Evolutionary conservation across 1,284 basidiomycete species (phyloP).

Genomic region (Cystobasidiaceae sp.): DNA sequence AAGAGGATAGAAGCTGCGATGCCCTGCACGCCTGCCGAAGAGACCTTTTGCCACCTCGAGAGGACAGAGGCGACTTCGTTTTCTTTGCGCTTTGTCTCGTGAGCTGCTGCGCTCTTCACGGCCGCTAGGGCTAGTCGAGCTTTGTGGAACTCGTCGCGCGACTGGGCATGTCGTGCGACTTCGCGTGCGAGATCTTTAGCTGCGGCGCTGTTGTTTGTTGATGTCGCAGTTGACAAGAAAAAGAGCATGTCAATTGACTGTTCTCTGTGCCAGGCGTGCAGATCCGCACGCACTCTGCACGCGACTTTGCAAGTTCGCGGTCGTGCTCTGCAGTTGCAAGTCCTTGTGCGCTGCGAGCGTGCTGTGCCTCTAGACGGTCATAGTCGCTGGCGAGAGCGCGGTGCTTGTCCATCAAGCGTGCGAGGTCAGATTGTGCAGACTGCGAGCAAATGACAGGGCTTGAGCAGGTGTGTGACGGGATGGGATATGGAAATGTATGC

Average conservation of each 20-base stretch:
- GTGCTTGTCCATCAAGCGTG: slow-evolving; percentile 22
- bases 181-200: slow-evolving; percentile 14
- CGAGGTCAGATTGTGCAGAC: slow-evolving; percentile 8
- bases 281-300: slow-evolving; percentile 3
- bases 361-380: slow-evolving; percentile 1
- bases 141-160: slow-evolving; percentile 13
- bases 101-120: slow-evolving; percentile 5
- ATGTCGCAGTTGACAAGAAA: too few species aligned
- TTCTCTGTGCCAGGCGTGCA: too few species aligned
- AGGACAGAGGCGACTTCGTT: slow-evolving; percentile 14
- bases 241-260: too few species aligned
- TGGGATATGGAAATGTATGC: not conserved
- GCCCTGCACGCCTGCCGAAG: not conserved
- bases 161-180: slow-evolving; percentile 2
- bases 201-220: slow-evolving; percentile 24
- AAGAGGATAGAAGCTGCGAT: not conserved
- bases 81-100: slow-evolving; percentile 20
- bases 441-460: too few species aligned
- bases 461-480: not conserved
- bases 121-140: slow-evolving; percentile 10
- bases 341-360: too few species aligned
- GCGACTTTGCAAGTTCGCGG: slow-evolving; percentile 15
- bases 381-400: slow-evolving; percentile 14
- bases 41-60: slow-evolving; percentile 21
- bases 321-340: slow-evolving; percentile 27